Evolutionary conservation across 176 grass and related monocot genomes (phyloP).

Genomic region (Oropetium thomaeum): DNA sequence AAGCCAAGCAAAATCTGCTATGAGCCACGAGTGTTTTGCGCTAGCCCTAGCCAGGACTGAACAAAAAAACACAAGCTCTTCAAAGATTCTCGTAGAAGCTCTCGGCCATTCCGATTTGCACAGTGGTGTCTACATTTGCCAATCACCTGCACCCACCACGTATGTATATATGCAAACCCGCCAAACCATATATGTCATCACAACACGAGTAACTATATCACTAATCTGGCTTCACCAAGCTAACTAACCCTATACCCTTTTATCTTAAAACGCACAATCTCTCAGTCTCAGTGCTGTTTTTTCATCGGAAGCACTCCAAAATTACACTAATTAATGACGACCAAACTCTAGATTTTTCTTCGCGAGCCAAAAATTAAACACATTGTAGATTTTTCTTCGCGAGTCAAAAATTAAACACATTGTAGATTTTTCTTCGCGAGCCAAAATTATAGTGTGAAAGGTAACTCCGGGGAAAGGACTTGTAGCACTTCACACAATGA

Average conservation of each 20-base stretch:
- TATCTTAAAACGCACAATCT: background rate
- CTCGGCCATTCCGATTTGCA: slow-evolving; percentile 4
- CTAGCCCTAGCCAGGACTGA: too few relatives aligned
- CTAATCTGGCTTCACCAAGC: background rate
- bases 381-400: too few relatives aligned
- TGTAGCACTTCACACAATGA: too few relatives aligned
- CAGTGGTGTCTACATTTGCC: background rate
- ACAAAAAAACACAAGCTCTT: background rate
- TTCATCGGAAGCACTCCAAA: background rate
- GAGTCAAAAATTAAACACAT: too few relatives aligned
- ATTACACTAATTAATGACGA: background rate
- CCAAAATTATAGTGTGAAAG: background rate
- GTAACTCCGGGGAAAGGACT: too few relatives aligned
- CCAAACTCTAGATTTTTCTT: slow-evolving; percentile 11
- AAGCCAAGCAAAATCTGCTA: too few relatives aligned
- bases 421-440: background rate
- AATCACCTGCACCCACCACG: background rate
- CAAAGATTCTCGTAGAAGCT: slow-evolving; percentile 2
- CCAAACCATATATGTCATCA: background rate
- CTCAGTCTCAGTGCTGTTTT: background rate
- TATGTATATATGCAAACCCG: slow-evolving; percentile 15
- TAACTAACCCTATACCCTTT: background rate
- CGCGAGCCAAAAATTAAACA: background rate
- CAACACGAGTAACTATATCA: background rate
- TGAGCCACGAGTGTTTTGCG: too few relatives aligned